These are phyloP conservation scores for Xylaria cubensis DNA, from an alignment of 495 filamentous ascomycete species.

Conservation along the genomic window DNA sequence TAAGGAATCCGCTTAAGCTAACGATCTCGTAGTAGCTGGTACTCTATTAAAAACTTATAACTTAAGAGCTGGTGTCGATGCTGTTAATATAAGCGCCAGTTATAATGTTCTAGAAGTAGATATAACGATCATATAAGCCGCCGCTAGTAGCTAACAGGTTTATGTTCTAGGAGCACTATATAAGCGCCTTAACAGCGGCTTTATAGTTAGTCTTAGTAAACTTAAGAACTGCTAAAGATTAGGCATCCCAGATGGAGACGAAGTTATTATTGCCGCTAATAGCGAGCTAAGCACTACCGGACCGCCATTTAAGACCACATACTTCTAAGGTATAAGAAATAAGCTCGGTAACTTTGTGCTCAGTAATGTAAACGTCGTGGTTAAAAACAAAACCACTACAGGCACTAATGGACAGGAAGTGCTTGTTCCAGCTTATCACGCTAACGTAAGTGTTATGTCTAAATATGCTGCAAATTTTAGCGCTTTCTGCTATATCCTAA, in stretches of 20 bases:
- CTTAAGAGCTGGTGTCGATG: conserved; percentile 97
- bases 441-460: conserved; percentile 96
- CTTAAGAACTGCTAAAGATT: conserved; percentile 89
- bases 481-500: conserved; percentile 96
- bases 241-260: conserved; percentile 98
- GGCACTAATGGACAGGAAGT: conserved; percentile 92
- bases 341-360: conserved; percentile 97
- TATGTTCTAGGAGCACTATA: conserved; percentile 98
- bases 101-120: conserved; percentile 99
- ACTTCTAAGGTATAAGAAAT: conserved; percentile 96
- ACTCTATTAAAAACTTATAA: conserved; percentile 94
- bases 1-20: conserved; percentile 96
- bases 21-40: conserved; percentile 97
- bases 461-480: conserved; percentile 96
- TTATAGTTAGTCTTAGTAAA: conserved; percentile 99
- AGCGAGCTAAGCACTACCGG: conserved; percentile 93
- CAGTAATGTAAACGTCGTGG: conserved; percentile 96
- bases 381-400: conserved; percentile 97
- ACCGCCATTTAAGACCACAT: conserved; percentile 96
- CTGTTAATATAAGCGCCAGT: conserved; percentile 97
- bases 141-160: conserved; percentile 97
- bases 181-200: conserved; percentile 95
- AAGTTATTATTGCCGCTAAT: conserved; percentile 99
- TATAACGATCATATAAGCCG: conserved; percentile 94
- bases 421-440: conserved; percentile 99